Base-by-base conservation (phyloP, 768 basidiomycete genomes). In the Tremella yokohamensis region DNA sequence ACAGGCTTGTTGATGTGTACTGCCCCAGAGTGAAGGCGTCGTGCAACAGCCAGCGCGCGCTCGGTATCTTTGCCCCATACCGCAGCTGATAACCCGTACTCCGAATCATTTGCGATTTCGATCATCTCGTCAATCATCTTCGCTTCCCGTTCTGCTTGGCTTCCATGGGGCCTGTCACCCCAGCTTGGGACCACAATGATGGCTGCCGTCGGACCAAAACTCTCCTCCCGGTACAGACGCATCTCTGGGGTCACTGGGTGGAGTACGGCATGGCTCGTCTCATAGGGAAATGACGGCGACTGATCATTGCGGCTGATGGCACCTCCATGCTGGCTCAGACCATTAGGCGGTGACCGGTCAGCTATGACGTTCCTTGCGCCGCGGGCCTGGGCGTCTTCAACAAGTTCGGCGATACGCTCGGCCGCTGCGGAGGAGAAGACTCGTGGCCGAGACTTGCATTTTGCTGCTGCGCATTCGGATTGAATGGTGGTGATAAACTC, bases 131-230 rank as follows among this genome's bases (percentile, higher is more conserved):
- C 82, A 15, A 34, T 60, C 3, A 40, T 6, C 19, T 11, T 8
- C 22, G 40, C 50, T 16, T 68, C 66, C 3, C 52, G 64, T 40
- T 55, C 57, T 34, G 6, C 29, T 11, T 34, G 29, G 29, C 6
- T 34, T 34, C 6, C 6, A 34, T 4, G 11, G 4, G 29, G 11
- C 4, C 6, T 6, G 29, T 34, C 11, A 3, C 25, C 19, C 1
- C 29, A 45, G 24, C 53, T 56, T 8, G 47, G 19, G 13, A 62
- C 62, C 1, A 51, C 55, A 29, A 79, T 77, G 49, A 84, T 75
- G 3, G 75, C 77, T 7, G 82, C 67, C 0, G 83, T 82, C 81
- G 61, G 84, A 0, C 83, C 85, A 68, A 86, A 86, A 0, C 80
- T 79, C 70, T 86, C 85, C 24, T 79, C 66, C 24, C 37, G 16